These are phyloP conservation scores for Entoloma clypeatum DNA, from an alignment of 1,284 basidiomycete genomes.

Conservation along the genomic window DNA sequence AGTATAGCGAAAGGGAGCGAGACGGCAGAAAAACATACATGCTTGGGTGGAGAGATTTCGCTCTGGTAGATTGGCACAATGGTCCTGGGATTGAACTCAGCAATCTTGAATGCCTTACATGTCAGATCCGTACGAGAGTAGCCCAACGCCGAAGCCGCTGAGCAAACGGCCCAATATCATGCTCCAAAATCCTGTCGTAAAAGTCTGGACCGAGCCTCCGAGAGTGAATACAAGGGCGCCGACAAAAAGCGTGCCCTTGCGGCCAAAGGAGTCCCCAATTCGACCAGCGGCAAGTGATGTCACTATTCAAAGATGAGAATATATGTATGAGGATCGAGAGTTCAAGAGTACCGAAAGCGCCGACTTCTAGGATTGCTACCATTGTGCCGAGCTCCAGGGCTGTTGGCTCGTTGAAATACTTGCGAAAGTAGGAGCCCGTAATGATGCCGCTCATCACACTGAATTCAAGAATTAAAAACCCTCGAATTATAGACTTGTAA, in stretches of 20 bases:
- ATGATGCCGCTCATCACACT: conserved; percentile 92
- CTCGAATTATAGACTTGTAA: not conserved
- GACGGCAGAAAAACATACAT: conserved; percentile 49
- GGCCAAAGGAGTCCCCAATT: conserved; percentile 84
- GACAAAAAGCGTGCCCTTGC: conserved; percentile 82
- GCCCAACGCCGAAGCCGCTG: conserved; percentile 91
- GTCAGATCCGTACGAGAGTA: conserved; percentile 69
- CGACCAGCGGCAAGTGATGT: conserved; percentile 89
- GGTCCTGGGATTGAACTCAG: conserved; percentile 50
- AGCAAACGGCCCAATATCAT: conserved; percentile 90
- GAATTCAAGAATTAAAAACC: conserved; percentile 13
- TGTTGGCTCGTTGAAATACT: conserved; percentile 78
- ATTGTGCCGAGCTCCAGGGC: conserved; percentile 74
- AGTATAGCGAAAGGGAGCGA: conserved; percentile 3
- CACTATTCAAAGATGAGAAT: conserved; percentile 40
- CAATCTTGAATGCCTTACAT: not conserved
- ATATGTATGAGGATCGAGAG: not conserved
- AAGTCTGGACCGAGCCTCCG: conserved; percentile 89
- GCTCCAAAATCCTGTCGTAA: conserved; percentile 75
- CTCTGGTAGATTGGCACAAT: conserved; percentile 98
- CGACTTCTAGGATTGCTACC: conserved; percentile 91
- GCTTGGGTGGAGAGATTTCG: conserved; percentile 93
- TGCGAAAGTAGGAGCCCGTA: conserved; percentile 87
- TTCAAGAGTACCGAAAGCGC: conserved; percentile 75
- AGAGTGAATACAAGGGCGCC: conserved; percentile 87